Evolutionary conservation across 169 alveolate genomes (phyloP).

Genomic region (Cryptosporidium ubiquitum): DNA sequence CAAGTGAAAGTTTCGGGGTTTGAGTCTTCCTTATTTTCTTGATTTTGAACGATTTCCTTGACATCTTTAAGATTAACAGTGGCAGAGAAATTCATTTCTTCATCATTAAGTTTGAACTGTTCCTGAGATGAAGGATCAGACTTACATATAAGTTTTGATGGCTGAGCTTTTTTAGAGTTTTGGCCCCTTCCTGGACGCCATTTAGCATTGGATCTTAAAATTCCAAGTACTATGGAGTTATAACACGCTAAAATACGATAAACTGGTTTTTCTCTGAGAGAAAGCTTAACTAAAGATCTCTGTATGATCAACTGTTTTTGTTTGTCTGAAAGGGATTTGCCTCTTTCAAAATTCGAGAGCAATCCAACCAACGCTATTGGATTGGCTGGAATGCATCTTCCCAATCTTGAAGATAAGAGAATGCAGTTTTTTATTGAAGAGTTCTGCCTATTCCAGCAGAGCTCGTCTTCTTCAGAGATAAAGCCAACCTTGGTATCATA

Average conservation of each 20-base stretch:
- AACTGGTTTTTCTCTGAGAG: constrained; percentile 60
- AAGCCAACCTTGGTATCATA: constrained; percentile 61
- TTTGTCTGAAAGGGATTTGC: constrained; percentile 6
- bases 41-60: background rate
- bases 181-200: constrained; percentile 27
- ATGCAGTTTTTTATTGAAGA: constrained; percentile 36
- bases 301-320: constrained; percentile 34
- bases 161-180: background rate
- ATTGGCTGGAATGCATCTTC: constrained; percentile 68
- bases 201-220: constrained; percentile 51
- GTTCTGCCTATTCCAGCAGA: constrained; percentile 4
- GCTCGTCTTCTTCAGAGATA: constrained; percentile 8
- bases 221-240: constrained; percentile 46
- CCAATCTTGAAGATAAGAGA: constrained; percentile 23
- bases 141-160: background rate
- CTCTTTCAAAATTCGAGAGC: constrained; percentile 21
- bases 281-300: constrained; percentile 41
- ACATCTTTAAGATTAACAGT: constrained; percentile 7
- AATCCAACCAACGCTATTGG: constrained; percentile 66
- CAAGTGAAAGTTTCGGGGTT: background rate
- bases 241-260: constrained; percentile 50
- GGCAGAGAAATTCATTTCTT: constrained; percentile 13
- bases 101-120: background rate
- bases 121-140: background rate
- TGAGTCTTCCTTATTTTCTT: background rate